phyloP scores from a whole-genome alignment of 345 rosid genomes.

The Moringa oleifera region DNA sequence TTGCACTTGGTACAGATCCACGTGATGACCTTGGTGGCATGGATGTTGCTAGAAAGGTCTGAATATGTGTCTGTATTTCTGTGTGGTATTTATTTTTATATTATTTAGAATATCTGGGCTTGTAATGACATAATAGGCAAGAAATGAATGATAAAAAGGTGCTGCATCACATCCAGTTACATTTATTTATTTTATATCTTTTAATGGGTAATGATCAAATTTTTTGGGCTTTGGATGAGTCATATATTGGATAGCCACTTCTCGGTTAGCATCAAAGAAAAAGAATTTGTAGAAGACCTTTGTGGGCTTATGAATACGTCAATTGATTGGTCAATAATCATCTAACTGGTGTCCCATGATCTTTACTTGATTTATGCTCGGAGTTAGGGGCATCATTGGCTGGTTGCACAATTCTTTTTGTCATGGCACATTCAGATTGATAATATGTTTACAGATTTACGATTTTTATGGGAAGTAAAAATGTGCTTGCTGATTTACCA shows the following conservation, averaged over 20 bases:
- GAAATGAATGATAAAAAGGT: not conserved
- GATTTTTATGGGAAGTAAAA: no score
- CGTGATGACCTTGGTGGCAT: constrained; percentile 94
- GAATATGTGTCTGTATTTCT: not conserved
- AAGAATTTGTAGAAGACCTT: not conserved
- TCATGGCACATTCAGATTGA: not conserved
- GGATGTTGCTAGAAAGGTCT: constrained; percentile 97
- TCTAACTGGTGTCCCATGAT: constrained; percentile 9
- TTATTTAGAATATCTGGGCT: not conserved
- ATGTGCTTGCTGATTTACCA: no score
- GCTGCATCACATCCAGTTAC: not conserved
- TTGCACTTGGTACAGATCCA: constrained; percentile 51
- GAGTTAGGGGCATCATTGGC: not conserved
- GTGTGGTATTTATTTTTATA: no score
- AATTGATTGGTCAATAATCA: not conserved
- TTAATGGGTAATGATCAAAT: not conserved
- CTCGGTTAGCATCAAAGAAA: not conserved
- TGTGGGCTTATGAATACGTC: not conserved
- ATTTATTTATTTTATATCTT: no score
- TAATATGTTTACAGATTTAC: not conserved
- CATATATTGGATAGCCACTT: not conserved
- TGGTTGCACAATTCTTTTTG: not conserved
- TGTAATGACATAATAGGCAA: not conserved
- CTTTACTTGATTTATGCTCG: not conserved
- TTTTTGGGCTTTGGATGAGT: not conserved